These are phyloP conservation scores for Xylariaceae sp. DNA, from an alignment of 2,329 filamentous ascomycete species.

Conservation along the genomic window DNA sequence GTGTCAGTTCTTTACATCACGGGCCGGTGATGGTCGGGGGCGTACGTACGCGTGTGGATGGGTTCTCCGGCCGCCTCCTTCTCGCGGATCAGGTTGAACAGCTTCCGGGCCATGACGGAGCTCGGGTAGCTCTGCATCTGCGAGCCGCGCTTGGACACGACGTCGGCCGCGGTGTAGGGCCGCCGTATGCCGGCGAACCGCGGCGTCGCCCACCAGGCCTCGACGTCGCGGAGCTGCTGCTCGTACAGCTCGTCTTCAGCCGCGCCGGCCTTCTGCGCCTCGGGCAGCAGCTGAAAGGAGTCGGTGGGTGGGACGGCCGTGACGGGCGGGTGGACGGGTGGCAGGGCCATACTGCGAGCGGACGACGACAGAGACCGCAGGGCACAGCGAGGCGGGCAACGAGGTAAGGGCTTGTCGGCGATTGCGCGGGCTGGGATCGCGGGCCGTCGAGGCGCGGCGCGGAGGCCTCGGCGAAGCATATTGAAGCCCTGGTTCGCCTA, in stretches of 20 bases:
- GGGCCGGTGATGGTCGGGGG: not conserved
- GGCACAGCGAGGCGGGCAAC: slow-evolving; percentile 3
- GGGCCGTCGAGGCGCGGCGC: slow-evolving; percentile 18
- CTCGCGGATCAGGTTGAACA: slow-evolving; percentile 83
- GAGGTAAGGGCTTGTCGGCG: no score
- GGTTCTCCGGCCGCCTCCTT: slow-evolving; percentile 72
- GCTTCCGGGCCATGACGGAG: slow-evolving; percentile 88
- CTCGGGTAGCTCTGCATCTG: slow-evolving; percentile 84
- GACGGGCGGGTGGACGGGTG: slow-evolving; percentile 52
- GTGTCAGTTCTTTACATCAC: no score
- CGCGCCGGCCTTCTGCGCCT: slow-evolving; percentile 65
- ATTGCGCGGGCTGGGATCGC: slow-evolving; percentile 12
- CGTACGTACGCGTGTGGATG: slow-evolving; percentile 75
- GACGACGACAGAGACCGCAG: slow-evolving; percentile 32
- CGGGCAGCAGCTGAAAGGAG: slow-evolving; percentile 77
- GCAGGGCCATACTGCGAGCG: slow-evolving; percentile 43
- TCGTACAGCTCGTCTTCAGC: slow-evolving; percentile 83
- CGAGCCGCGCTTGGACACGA: slow-evolving; percentile 87
- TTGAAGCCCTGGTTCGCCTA: no score
- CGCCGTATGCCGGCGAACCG: slow-evolving; percentile 85
- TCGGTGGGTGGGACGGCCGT: slow-evolving; percentile 59
- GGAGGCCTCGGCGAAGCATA: slow-evolving; percentile 23
- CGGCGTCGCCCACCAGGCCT: slow-evolving; percentile 82
- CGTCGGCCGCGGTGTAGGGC: slow-evolving; percentile 82
- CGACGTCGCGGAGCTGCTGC: slow-evolving; percentile 74